These are phyloP conservation scores for Trichoderma citrinoviride DNA, from an alignment of 2,329 filamentous ascomycete species.

Conservation along the genomic window DNA sequence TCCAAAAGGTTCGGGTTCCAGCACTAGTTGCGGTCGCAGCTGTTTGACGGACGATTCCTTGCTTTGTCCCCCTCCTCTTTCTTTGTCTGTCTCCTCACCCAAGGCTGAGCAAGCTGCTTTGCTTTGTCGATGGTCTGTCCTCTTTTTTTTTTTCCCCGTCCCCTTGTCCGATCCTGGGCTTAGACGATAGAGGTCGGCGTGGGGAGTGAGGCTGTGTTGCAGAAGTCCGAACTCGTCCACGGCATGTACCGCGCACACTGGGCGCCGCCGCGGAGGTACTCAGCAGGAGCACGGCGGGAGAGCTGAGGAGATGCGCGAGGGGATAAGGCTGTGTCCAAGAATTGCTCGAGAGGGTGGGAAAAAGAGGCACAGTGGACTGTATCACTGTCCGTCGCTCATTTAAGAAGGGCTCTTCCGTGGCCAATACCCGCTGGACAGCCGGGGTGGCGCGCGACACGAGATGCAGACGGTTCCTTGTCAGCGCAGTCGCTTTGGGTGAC, in stretches of 20 bases:
- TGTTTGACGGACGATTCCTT: background rate
- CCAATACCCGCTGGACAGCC: background rate
- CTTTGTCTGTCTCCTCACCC: no score
- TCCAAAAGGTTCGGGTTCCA: background rate
- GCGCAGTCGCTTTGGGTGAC: background rate
- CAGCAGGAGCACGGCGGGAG: background rate
- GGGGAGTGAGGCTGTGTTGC: conserved; percentile 18
- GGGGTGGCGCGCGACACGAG: conserved; percentile 1
- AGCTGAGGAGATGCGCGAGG: background rate
- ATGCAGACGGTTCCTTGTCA: conserved; percentile 5
- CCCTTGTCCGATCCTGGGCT: background rate
- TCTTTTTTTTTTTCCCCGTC: background rate
- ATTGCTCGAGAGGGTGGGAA: background rate
- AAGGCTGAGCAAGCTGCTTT: no score
- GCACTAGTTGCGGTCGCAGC: background rate
- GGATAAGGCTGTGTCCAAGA: background rate
- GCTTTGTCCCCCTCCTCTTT: background rate
- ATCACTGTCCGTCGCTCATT: background rate
- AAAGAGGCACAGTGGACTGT: background rate
- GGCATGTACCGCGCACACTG: background rate
- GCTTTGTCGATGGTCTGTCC: background rate
- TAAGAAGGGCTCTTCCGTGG: background rate
- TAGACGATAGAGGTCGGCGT: conserved; percentile 4
- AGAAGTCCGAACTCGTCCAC: background rate
- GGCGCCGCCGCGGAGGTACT: background rate